These are phyloP conservation scores for Letharia lupina DNA, from an alignment of 495 filamentous ascomycete species.

Conservation along the genomic window DNA sequence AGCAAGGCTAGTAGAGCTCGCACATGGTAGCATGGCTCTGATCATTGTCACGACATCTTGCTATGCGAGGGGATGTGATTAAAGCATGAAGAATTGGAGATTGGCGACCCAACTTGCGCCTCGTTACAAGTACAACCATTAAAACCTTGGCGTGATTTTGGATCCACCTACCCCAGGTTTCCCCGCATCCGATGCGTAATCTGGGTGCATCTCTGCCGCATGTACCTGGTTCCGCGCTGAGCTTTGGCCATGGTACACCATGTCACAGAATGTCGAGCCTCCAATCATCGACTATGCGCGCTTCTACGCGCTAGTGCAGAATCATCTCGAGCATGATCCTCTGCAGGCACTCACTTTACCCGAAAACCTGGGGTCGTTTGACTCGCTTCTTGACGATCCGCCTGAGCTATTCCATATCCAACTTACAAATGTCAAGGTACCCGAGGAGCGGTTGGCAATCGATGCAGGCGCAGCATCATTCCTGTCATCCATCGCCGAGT, in stretches of 20 bases:
- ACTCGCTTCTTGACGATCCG: slow-evolving; percentile 6
- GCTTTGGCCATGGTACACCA: slow-evolving; percentile 3
- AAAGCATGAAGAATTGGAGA: neutral
- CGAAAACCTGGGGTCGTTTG: neutral
- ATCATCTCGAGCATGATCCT: slow-evolving; percentile 28
- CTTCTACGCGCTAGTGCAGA: slow-evolving; percentile 32
- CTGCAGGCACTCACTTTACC: slow-evolving; percentile 14
- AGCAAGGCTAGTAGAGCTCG: neutral
- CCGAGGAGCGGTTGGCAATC: slow-evolving; percentile 19
- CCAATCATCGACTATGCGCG: slow-evolving; percentile 39
- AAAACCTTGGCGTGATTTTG: neutral
- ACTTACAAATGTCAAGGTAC: slow-evolving; percentile 1
- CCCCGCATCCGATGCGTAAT: neutral
- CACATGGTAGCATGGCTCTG: neutral
- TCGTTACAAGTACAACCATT: neutral
- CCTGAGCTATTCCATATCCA: slow-evolving; percentile 7
- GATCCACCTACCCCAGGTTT: slow-evolving; percentile 9
- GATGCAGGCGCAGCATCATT: slow-evolving; percentile 25
- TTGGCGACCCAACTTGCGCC: neutral
- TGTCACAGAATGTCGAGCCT: slow-evolving; percentile 26
- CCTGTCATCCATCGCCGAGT: slow-evolving; percentile 24
- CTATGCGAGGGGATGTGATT: neutral
- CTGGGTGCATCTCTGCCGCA: neutral
- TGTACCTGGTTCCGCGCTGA: neutral
- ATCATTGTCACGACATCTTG: neutral